Base-by-base conservation (phyloP, 306 rosid species). In the Calophaca sinica region DNA sequence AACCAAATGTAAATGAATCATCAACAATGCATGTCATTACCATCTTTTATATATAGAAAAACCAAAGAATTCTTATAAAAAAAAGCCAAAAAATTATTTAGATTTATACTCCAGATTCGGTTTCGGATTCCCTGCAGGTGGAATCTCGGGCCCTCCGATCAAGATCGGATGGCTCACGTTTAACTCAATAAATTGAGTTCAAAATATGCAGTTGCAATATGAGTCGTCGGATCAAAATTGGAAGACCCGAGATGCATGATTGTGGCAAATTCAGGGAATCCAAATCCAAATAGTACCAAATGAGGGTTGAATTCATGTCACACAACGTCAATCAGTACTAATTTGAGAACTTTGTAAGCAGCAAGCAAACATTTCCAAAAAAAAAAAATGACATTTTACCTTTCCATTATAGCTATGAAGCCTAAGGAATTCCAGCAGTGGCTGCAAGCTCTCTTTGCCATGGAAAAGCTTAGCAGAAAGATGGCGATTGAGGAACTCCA, bases 391-490 rank as follows among this genome's bases (percentile, higher is more conserved):
- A 7, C n/a, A 15, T 14, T 50, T 26, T 84, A 94, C 98, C 96
- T 88, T 87, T 64, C 96, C 99, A 71, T 92, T 88, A 68, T 89
- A 75, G 86, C 87, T 90, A 80, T 94, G 99, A 83, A 90, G 96
- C 70, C 87, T 87, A 65, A 94, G 96, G 61, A 94, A 94, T 36
- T 92, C 92, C 6, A 94, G 92, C 69, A 94, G 82, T 5, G 98
- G 99, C 39, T 86, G 85, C 99, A 94, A 78, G 85, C 99, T 94
- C 81, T 94, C 98, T 87, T 80, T 94, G 84, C 82, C 99, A 72
- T 94, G 99, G 89, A 94, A 94, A 66, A 94, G 98, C 80, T 94
- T 92, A 3, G 99, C 98, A 45, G 97, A 94, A 41, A 94, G 97
- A 74, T 94, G 98, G n/a, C 98, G 99, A 67, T 94, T 94, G 79